Evolutionary conservation across 2,329 filamentous ascomycete species (phyloP), one percentile per base, ranked within the genome.

Genomic region (Cryphonectria japonica): DNA sequence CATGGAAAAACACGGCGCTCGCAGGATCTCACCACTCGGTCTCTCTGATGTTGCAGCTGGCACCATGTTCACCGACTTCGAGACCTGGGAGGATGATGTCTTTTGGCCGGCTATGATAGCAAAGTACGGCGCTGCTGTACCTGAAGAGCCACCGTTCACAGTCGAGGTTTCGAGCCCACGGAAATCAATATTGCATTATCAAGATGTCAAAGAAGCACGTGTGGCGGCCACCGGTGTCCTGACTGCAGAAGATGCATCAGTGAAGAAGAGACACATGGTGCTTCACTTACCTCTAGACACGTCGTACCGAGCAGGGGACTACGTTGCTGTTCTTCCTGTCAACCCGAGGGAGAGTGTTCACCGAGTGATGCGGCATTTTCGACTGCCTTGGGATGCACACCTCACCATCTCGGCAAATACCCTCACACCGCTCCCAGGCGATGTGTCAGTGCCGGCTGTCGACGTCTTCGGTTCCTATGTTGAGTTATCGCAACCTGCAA

Each of bases 71-170:
- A 37, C 59, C 1, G 26, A 34, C 14, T 62, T 62, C 6, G 59
- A 62, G 34, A 39, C 59, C 16, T 62, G 59, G 59, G 59, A 62
- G 19, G 59, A 62, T 19, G 59, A 37, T 13, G 22, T 34, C 59
- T 62, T 62, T 6, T 62, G 59, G 59, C 32, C 59, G 0, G 26
- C 59, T 3, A 34, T 62, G 59, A 62, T 9, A 2, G 37, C 19
- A 2, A 37, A 34, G 37, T 62, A 62, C 14, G 13, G 32, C 0
- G 59, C 32, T 37, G 59, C 29, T 37, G 32, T 34, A 22, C 32
- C 59, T 4, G 32, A 34, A 11, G 29, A 62, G 34, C 32, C 59
- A 3, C 1, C 32, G 32, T 11, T 62, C 16, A 13, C 13, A 62
- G 19, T 37, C 4, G 16, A 62, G 34, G 16, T 39, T 22, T 34